Percentiles rank a stretch among this genome's conserved stretches.
These are phyloP conservation scores for Coleophoma cylindrospora DNA, from an alignment of 2,329 filamentous ascomycete species.

Conservation along the genomic window DNA sequence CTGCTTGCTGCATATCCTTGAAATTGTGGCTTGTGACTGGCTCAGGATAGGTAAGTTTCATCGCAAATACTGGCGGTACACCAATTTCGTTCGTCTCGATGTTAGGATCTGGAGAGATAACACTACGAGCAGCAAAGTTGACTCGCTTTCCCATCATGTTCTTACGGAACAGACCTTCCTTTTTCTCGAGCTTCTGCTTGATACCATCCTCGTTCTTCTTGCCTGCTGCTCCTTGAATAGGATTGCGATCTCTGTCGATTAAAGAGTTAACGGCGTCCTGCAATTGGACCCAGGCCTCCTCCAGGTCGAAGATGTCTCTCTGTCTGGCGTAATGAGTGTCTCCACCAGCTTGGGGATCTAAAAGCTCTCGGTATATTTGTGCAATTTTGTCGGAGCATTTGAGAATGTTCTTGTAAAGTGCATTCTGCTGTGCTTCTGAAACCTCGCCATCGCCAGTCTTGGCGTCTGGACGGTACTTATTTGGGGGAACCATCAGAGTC, in stretches of 20 bases:
- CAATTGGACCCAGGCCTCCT: conserved; percentile 75
- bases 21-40: conserved; percentile 98
- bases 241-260: conserved; percentile 84
- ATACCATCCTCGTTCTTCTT: conserved; percentile 85
- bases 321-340: conserved; percentile 30
- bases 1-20: conserved; percentile 89
- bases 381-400: conserved; percentile 69
- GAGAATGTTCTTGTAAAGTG: conserved; percentile 79
- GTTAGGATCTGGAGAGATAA: conserved; percentile 97
- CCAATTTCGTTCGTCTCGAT: conserved; percentile 99
- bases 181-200: conserved; percentile 97
- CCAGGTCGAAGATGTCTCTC: conserved; percentile 69
- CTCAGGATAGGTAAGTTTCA: conserved; percentile 93
- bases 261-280: conserved; percentile 91
- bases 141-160: conserved; percentile 99
- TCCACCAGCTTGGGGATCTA: conserved; percentile 12
- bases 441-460: conserved; percentile 76
- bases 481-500: conserved; percentile 83
- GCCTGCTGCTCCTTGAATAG: conserved; percentile 71
- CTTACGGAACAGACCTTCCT: conserved; percentile 95
- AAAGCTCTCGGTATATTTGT: conserved; percentile 67
- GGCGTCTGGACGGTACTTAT: conserved; percentile 84
- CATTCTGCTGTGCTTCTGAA: conserved; percentile 84
- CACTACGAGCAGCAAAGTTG: conserved; percentile 94
- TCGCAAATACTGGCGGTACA: conserved; percentile 95